Evolutionary conservation across 148 eudicot genomes (phyloP).

Genomic region (Cornus kousa): DNA sequence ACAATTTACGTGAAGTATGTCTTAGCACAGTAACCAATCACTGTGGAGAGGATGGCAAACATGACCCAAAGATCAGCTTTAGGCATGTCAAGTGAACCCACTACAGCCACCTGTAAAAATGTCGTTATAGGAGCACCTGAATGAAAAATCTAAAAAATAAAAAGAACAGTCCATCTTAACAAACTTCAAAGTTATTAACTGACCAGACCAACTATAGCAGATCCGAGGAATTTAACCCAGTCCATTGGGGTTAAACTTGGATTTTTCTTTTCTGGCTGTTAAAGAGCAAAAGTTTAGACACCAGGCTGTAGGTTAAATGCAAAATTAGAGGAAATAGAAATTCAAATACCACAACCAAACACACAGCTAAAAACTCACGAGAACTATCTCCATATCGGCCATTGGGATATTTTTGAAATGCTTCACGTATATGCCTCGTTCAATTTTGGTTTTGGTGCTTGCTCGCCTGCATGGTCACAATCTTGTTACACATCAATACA

Average conservation of each 20-base stretch:
- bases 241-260: slow-evolving; percentile 98
- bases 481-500: not conserved
- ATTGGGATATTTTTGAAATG: slow-evolving; percentile 97
- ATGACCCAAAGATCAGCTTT: slow-evolving; percentile 84
- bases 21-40: slow-evolving; percentile 90
- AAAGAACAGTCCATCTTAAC: slow-evolving; percentile 1
- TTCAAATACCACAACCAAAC: not conserved
- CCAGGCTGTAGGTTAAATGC: not conserved
- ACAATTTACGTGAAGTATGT: slow-evolving; percentile 86
- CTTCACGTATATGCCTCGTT: slow-evolving; percentile 83
- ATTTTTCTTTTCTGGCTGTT: slow-evolving; percentile 94
- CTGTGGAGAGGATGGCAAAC: slow-evolving; percentile 72
- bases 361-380: slow-evolving; percentile 53
- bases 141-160: not conserved
- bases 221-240: slow-evolving; percentile 88
- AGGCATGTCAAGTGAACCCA: slow-evolving; percentile 71
- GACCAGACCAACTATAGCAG: slow-evolving; percentile 94
- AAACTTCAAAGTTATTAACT: slow-evolving; percentile 26
- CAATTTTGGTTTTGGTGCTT: slow-evolving; percentile 47
- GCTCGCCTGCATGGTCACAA: slow-evolving; percentile 54
- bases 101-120: slow-evolving; percentile 71
- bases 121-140: not conserved
- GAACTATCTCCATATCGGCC: slow-evolving; percentile 98
- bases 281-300: not conserved
- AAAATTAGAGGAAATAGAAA: not conserved